Base-by-base conservation (phyloP, 2,329 filamentous ascomycete genomes). In the Thelonectria rubi region DNA sequence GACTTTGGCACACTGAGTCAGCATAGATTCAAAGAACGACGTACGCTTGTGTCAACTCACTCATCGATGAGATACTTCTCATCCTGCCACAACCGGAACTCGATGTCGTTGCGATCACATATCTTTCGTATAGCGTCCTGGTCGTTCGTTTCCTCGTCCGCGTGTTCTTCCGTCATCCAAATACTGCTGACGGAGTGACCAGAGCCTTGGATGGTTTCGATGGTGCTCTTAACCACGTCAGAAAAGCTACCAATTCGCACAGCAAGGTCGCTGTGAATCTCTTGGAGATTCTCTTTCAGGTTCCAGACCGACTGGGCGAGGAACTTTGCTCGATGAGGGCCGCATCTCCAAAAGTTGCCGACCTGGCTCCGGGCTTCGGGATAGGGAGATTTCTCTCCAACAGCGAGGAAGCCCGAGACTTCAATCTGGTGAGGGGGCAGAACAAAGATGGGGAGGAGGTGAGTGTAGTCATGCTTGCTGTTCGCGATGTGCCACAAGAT, bases 61-160 rank as follows among this genome's bases (percentile, higher is more conserved):
- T 94, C 90, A 69, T 94, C 89, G 52, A 94, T 82, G 62, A 88
- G 88, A 68, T 91, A 94, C 73, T 94, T 94, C 75, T 93, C 91
- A 68, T 94, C 91, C 0, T 77, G 75, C 86, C 88, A 93, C 1
- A 88, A 60, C 72, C 85, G 85, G 73, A 92, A 91, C 1, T 86
- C 81, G 4, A 88, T 79, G 1, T 79, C 81, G 3, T 82, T 76
- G 12, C 81, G 73, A 20, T 82, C 76, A 57, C 90, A 88, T 0
- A 86, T 72, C 0, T 78, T 72, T 26, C 81, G 79, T 2, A 92
- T 79, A 1, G 78, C 78, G 20, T 79, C 75, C 68, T 93, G 88
- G 55, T 94, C 90, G 5, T 78, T 75, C 59, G 84, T 82, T 73
- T 94, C 91, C 68, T 94, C 91, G 3, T 82, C 81, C 0, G 88